phyloP scores from a whole-genome alignment of 306 rosid species.

The Albizia julibrissin region DNA sequence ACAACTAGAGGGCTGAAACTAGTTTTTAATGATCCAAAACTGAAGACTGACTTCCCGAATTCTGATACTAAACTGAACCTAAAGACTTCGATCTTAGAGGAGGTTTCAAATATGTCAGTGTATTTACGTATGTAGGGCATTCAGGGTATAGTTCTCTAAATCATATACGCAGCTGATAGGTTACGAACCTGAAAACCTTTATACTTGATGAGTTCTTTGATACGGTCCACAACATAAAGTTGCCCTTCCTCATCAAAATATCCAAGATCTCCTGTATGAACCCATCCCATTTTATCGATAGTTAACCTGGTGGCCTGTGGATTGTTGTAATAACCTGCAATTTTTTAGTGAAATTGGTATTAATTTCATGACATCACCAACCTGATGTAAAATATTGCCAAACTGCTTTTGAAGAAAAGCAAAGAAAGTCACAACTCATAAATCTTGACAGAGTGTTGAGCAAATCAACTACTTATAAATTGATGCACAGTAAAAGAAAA shows the following conservation, averaged over 20 bases:
- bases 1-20: neutral
- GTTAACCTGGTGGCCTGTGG: constrained; percentile 77
- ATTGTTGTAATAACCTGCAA: constrained; percentile 85
- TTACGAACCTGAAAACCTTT: constrained; percentile 85
- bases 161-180: constrained; percentile 9
- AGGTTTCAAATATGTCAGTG: neutral
- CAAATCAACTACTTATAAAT: neutral
- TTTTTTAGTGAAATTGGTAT: neutral
- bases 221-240: constrained; percentile 86
- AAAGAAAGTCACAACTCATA: neutral
- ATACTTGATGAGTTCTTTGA: constrained; percentile 92
- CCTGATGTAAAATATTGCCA: neutral
- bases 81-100: neutral
- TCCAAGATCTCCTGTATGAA: constrained; percentile 98
- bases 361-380: constrained; percentile 7
- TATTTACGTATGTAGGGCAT: neutral
- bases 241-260: constrained; percentile 77
- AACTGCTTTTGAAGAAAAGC: constrained; percentile 26
- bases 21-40: neutral
- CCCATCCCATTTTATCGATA: constrained; percentile 75
- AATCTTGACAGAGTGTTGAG: neutral
- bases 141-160: neutral
- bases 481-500: neutral
- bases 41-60: neutral
- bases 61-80: neutral